Percentiles rank a stretch among this genome's conserved stretches.
Evolutionary conservation across 2,329 filamentous ascomycete genomes (phyloP).

Genomic region (Hortaea sp.): DNA sequence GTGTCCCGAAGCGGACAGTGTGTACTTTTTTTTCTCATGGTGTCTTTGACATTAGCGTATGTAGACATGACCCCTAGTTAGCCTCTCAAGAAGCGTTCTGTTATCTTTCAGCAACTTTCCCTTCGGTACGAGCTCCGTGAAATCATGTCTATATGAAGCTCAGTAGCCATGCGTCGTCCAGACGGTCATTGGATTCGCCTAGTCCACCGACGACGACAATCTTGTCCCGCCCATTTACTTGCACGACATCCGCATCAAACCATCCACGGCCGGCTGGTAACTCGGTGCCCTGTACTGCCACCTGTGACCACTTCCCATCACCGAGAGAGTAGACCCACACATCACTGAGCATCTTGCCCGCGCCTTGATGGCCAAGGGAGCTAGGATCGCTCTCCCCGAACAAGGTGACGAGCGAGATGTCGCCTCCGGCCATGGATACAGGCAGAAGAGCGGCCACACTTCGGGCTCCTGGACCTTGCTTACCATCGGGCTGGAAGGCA

Average conservation of each 20-base stretch:
- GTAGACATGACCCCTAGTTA: too few species aligned
- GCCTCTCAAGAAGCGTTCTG: too few species aligned
- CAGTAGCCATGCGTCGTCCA: conserved; percentile 42
- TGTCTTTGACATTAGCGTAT: conserved; percentile 1
- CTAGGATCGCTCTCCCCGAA: conserved; percentile 48
- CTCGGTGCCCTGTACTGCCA: conserved; percentile 14
- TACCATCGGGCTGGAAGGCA: conserved; percentile 33
- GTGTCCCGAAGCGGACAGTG: too few species aligned
- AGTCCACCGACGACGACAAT: conserved; percentile 43
- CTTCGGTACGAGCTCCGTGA: too few species aligned
- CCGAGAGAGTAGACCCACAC: conserved; percentile 39
- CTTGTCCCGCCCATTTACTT: conserved; percentile 21
- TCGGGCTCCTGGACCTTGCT: conserved; percentile 36
- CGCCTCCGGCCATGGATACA: conserved; percentile 24
- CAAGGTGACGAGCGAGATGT: conserved; percentile 36
- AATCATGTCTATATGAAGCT: conserved; percentile 1
- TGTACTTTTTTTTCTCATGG: too few species aligned
- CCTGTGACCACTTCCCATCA: conserved; percentile 24
- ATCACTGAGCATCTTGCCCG: conserved; percentile 47
- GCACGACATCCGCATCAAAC: conserved; percentile 42
- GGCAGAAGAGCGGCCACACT: conserved; percentile 42
- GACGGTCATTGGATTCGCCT: conserved; percentile 41
- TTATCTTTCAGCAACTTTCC: too few species aligned
- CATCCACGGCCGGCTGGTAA: conserved; percentile 39
- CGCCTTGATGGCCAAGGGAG: conserved; percentile 43